phyloP scores from a whole-genome alignment of 2,329 filamentous ascomycete species.

The Colletotrichum tamarilloi region DNA sequence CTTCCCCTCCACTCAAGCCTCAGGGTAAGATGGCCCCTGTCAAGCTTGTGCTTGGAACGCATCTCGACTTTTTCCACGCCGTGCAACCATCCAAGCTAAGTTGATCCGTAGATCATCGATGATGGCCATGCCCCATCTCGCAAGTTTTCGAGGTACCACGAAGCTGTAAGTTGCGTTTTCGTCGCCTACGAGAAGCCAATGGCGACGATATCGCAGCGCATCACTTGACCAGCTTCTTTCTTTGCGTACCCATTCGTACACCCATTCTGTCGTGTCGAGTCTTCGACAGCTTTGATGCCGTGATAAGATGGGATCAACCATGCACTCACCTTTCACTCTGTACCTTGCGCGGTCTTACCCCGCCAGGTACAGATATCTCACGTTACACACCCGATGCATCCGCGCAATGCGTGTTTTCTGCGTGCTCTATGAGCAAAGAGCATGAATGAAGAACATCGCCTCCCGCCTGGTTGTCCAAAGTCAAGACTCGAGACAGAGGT shows the following conservation, averaged over 20 bases:
- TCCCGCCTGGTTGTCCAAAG: background rate
- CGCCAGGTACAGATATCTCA: slow-evolving; percentile 5
- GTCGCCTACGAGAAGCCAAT: slow-evolving; percentile 16
- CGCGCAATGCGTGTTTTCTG: background rate
- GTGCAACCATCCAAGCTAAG: background rate
- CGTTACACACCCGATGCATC: background rate
- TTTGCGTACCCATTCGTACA: background rate
- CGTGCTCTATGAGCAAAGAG: background rate
- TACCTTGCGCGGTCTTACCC: background rate
- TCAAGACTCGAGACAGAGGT: background rate
- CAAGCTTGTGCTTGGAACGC: background rate
- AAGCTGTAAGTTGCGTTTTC: slow-evolving; percentile 8
- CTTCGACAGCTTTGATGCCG: background rate
- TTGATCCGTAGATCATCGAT: background rate
- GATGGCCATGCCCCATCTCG: background rate
- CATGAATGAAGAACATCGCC: background rate
- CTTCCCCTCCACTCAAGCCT: background rate
- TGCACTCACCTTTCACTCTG: background rate
- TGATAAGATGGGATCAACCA: background rate
- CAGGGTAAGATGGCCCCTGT: background rate
- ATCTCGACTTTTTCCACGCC: background rate
- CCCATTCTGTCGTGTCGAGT: slow-evolving; percentile 5
- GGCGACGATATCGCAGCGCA: background rate
- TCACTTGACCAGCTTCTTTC: slow-evolving; percentile 1
- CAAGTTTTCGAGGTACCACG: background rate